Percentiles rank a stretch among this genome's conserved stretches.
phyloP scores from a whole-genome alignment of 306 rosid species.

The Castanea mollissima region DNA sequence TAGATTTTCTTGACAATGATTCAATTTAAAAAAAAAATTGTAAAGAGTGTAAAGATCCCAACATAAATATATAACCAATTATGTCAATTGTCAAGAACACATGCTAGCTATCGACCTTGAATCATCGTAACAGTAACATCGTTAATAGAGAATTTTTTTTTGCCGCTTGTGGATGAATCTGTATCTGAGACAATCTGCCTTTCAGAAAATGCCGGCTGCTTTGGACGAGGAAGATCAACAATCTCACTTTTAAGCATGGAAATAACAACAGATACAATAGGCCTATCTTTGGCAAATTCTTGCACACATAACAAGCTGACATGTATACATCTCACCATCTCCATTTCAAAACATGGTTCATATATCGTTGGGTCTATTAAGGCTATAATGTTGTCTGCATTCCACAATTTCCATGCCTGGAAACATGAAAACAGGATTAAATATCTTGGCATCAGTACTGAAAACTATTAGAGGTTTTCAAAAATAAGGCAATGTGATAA shows the following conservation, averaged over 20 bases:
- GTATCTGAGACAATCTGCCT: not conserved
- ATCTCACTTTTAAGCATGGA: not conserved
- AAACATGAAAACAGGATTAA: not conserved
- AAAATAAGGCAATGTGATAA: not conserved
- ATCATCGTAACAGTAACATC: not conserved
- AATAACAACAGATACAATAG: not conserved
- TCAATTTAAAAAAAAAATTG: too few relatives aligned
- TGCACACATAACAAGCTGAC: not conserved
- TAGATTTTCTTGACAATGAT: too few relatives aligned
- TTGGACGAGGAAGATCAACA: not conserved
- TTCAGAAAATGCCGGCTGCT: not conserved
- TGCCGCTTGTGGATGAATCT: rapidly evolving
- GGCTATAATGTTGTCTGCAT: not conserved
- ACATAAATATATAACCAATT: too few relatives aligned
- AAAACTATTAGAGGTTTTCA: not conserved
- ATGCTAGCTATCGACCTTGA: not conserved
- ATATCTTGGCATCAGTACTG: not conserved
- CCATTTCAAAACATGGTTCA: not conserved
- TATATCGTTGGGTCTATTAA: not conserved
- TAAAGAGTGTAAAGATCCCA: too few relatives aligned
- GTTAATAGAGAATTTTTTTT: not conserved
- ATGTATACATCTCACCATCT: not conserved
- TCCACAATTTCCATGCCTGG: not conserved
- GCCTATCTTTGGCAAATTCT: not conserved
- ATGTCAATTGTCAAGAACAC: too few relatives aligned